These are phyloP conservation scores for Graphilbum ipis-grandicollis DNA, from an alignment of 2,329 filamentous ascomycete genomes.

Conservation along the genomic window DNA sequence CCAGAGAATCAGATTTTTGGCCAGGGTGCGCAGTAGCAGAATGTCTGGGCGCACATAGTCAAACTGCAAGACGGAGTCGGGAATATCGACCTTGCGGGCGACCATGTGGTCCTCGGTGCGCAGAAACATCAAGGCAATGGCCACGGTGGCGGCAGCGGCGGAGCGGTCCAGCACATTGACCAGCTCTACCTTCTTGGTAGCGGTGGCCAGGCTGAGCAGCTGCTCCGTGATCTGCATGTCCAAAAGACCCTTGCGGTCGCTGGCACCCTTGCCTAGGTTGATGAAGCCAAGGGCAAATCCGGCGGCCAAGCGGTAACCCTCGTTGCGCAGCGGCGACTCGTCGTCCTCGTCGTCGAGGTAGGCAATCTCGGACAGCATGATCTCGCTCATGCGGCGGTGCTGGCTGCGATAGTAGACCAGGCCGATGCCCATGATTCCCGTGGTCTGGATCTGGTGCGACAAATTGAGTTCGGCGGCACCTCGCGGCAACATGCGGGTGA, in stretches of 20 bases:
- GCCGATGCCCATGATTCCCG: slow-evolving; percentile 92
- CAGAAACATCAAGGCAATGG: slow-evolving; percentile 86
- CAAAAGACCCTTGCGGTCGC: slow-evolving; percentile 71
- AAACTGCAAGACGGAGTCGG: slow-evolving; percentile 77
- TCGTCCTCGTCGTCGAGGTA: slow-evolving; percentile 69
- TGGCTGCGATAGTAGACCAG: slow-evolving; percentile 88
- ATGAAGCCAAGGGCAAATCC: slow-evolving; percentile 89
- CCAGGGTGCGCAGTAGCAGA: slow-evolving; percentile 73
- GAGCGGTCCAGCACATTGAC: slow-evolving; percentile 89
- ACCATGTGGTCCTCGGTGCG: slow-evolving; percentile 81
- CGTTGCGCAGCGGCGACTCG: slow-evolving; percentile 70
- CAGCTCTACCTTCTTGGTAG: slow-evolving; percentile 77
- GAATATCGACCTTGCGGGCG: slow-evolving; percentile 82
- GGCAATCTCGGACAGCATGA: slow-evolving; percentile 96
- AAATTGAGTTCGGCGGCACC: slow-evolving; percentile 90
- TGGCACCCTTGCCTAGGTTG: slow-evolving; percentile 83
- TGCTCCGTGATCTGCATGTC: slow-evolving; percentile 90
- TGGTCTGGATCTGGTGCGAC: slow-evolving; percentile 83
- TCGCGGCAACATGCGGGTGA: slow-evolving; percentile 81
- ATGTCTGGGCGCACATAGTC: slow-evolving; percentile 92
- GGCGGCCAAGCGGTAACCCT: slow-evolving; percentile 89
- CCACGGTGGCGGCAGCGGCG: slow-evolving; percentile 82
- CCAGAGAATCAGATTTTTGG: slow-evolving; percentile 89
- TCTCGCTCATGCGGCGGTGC: slow-evolving; percentile 95
- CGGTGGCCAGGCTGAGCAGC: slow-evolving; percentile 67